phyloP scores from a whole-genome alignment of 129 eudicot genomes.

The Saussurea involucrata region DNA sequence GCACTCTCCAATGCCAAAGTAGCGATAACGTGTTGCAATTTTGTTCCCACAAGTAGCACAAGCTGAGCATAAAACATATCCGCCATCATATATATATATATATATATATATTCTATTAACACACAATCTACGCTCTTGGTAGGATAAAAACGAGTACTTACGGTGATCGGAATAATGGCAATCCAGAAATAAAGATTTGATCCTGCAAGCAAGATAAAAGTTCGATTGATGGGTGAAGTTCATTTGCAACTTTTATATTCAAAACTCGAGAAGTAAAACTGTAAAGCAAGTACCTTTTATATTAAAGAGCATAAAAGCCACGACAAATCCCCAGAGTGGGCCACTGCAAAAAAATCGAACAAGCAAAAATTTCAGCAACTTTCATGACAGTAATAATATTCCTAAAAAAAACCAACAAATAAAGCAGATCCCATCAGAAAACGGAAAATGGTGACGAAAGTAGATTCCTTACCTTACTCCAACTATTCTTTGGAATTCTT shows the following conservation, averaged over 20 bases:
- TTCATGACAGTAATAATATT: not conserved
- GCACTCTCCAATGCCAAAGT: slow-evolving; percentile 95
- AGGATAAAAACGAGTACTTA: slow-evolving; percentile 39
- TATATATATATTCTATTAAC: too few relatives aligned
- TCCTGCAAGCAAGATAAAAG: slow-evolving; percentile 51
- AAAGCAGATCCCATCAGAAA: not conserved
- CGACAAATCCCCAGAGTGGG: slow-evolving; percentile 97
- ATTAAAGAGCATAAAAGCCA: slow-evolving; percentile 91
- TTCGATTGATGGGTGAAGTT: not conserved
- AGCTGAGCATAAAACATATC: slow-evolving; percentile 44
- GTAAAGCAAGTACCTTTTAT: slow-evolving; percentile 54
- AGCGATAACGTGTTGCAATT: slow-evolving; percentile 92
- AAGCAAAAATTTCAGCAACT: slow-evolving; percentile 11
- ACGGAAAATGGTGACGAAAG: not conserved
- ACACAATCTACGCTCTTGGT: not conserved
- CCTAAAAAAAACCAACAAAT: not conserved
- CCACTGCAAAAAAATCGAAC: slow-evolving; percentile 55
- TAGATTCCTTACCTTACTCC: slow-evolving; percentile 75
- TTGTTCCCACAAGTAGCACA: slow-evolving; percentile 86
- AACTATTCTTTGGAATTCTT: slow-evolving; percentile 94
- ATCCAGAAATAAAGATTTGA: slow-evolving; percentile 98
- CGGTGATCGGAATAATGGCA: slow-evolving; percentile 83
- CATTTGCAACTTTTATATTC: not conserved
- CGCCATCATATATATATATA: not conserved
- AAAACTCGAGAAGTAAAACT: not conserved